Base-by-base conservation (phyloP, 2,329 filamentous ascomycete genomes). In the Phialophora macrospora region DNA sequence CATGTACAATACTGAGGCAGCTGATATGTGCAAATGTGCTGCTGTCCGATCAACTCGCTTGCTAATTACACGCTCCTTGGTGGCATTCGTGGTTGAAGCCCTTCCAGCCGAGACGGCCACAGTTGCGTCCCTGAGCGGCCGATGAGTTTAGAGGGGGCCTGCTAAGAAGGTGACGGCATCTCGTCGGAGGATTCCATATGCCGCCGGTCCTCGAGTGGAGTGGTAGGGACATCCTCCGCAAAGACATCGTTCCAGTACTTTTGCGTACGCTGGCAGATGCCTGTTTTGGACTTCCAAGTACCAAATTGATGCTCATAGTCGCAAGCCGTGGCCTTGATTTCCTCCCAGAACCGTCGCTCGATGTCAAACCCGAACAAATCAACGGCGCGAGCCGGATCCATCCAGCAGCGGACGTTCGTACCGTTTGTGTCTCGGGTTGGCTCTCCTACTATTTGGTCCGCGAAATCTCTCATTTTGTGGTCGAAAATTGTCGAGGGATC, bases 301-400 rank as follows among this genome's bases (percentile, higher is more conserved):
- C 72, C 34, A 64, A 64, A 62, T 76, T 75, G 49, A 72, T 75
- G 30, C 69, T 79, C 75, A 22, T 79, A 73, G 55, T 76, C 74
- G 65, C 78, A 80, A 11, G 74, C 77, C 6, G 77, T 75, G 69
- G 75, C 75, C 41, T 74, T 74, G 60, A 80, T 78, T 65, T 79
- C 77, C 2, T 70, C 70, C 78, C 78, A 80, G 49, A 77, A 77
- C 17, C 72, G 66, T 55, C 70, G 74, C 66, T 80, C 78, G 3
- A 79, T 66, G 66, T 80, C 78, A 4, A 71, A 71, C 20, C 73
- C 75, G 54, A 79, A 75, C 38, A 73, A 68, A 34, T 71, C 62
- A 32, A 75, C 73, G 1, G 73, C 69, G 20, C 74, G 70, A 41
- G 75, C 63, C 17, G 75, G 73, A 2, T 73, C 72, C 6, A 73